A percentile compares a stretch with the other conserved stretches of the same genome.
phyloP scores from a whole-genome alignment of 805 yeast species.

The Aciculoconidium aculeatum region DNA sequence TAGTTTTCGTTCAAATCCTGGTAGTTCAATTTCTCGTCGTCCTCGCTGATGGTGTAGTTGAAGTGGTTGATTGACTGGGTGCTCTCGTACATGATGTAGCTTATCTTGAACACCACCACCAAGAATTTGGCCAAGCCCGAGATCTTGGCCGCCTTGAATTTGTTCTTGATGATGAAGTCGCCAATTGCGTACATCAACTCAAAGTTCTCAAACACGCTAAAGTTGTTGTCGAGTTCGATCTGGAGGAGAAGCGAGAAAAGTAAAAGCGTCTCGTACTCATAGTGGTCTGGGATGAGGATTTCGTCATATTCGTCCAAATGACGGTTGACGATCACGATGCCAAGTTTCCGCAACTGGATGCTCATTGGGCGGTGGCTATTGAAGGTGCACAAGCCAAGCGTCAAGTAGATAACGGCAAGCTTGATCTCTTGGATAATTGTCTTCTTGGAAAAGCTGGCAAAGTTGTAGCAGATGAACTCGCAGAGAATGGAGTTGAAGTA shows the following conservation, averaged over 20 bases:
- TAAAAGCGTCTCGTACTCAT: constrained; percentile 27
- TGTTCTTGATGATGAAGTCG: constrained; percentile 22
- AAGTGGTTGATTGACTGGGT: constrained; percentile 45
- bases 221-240: constrained; percentile 32
- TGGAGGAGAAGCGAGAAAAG: constrained; percentile 32
- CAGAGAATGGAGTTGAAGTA: constrained; percentile 23
- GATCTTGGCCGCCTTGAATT: constrained; percentile 9
- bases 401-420: constrained; percentile 18
- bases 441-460: constrained; percentile 6
- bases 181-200: constrained; percentile 38
- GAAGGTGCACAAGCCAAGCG: constrained; percentile 20
- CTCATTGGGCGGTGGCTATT: constrained; percentile 18
- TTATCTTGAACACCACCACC: constrained; percentile 24
- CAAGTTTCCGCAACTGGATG: constrained; percentile 31
- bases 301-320: constrained; percentile 38
- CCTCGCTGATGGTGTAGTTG: constrained; percentile 37
- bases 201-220: constrained; percentile 37
- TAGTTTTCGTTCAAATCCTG: constrained; percentile 38
- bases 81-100: constrained; percentile 37
- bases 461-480: constrained; percentile 24
- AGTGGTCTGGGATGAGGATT: no score
- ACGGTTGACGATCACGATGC: constrained; percentile 29
- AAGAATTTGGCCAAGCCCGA: constrained; percentile 22
- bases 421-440: constrained; percentile 15
- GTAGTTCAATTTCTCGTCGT: constrained; percentile 34